Evolutionary conservation across 139 green algal species (phyloP).

Genomic region (Closterium sp.): DNA sequence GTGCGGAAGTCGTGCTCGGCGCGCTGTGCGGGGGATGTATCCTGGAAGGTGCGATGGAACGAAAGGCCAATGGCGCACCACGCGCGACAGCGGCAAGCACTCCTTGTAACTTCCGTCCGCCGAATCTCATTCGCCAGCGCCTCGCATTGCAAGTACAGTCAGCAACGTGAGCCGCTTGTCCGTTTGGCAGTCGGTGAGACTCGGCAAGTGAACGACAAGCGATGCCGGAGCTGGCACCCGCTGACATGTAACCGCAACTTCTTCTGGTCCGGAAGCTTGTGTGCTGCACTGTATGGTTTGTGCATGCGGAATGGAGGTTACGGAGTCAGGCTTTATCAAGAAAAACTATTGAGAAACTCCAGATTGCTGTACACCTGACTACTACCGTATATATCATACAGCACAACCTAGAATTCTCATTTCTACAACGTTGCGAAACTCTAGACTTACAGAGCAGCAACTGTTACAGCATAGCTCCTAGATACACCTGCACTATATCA

Average conservation of each 20-base stretch:
- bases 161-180: background rate
- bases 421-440: too few relatives aligned
- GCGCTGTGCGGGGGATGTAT: background rate
- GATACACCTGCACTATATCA: background rate
- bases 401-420: too few relatives aligned
- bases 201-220: background rate
- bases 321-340: too few relatives aligned
- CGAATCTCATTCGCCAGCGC: background rate
- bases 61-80: background rate
- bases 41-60: background rate
- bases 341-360: too few relatives aligned
- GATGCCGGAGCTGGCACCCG: background rate
- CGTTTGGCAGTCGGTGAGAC: background rate
- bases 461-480: slow-evolving; percentile 3
- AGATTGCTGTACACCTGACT: too few relatives aligned
- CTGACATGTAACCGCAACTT: background rate
- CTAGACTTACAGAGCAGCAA: too few relatives aligned
- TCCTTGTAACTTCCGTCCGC: background rate
- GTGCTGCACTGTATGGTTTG: background rate
- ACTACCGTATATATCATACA: too few relatives aligned
- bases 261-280: background rate
- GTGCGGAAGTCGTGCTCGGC: background rate
- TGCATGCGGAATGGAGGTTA: too few relatives aligned
- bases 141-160: background rate
- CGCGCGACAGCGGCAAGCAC: background rate